Evolutionary conservation across 1,284 basidiomycete genomes (phyloP).

Genomic region (Dichomitus squalens): DNA sequence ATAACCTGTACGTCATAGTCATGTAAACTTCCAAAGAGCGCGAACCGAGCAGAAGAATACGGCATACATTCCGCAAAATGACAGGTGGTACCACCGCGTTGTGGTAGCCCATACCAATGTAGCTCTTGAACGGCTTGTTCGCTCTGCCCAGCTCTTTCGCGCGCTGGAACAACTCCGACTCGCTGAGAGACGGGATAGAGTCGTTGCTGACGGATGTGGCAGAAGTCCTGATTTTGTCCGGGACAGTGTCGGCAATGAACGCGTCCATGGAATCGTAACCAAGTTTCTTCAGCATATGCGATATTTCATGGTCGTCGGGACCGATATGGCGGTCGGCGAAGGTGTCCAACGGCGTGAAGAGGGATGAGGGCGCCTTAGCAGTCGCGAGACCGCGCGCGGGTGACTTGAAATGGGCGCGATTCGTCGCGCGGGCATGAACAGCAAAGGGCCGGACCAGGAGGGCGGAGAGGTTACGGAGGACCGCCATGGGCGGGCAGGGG

Average conservation of each 20-base stretch:
- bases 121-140: slow-evolving; percentile 88
- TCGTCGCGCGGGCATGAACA: slow-evolving; percentile 11
- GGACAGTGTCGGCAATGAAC: slow-evolving; percentile 83
- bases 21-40: not conserved
- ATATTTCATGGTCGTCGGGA: slow-evolving; percentile 76
- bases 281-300: slow-evolving; percentile 77
- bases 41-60: not conserved
- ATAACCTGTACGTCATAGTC: slow-evolving; percentile 60
- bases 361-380: slow-evolving; percentile 55
- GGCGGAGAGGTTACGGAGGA: slow-evolving; percentile 47
- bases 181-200: slow-evolving; percentile 78
- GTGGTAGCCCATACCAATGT: slow-evolving; percentile 98
- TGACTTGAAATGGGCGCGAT: not conserved
- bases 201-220: slow-evolving; percentile 63
- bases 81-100: slow-evolving; percentile 93
- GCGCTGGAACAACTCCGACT: slow-evolving; percentile 81
- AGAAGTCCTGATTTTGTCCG: slow-evolving; percentile 75
- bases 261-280: slow-evolving; percentile 88
- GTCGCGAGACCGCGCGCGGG: slow-evolving; percentile 52
- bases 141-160: slow-evolving; percentile 77
- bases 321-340: slow-evolving; percentile 91
- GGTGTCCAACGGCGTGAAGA: slow-evolving; percentile 84
- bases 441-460: slow-evolving; percentile 29
- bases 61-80: slow-evolving; percentile 85
- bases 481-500: slow-evolving; percentile 41